Conservation (phyloP, 805 yeast species). For the Suhomyces pyralidae region DNA sequence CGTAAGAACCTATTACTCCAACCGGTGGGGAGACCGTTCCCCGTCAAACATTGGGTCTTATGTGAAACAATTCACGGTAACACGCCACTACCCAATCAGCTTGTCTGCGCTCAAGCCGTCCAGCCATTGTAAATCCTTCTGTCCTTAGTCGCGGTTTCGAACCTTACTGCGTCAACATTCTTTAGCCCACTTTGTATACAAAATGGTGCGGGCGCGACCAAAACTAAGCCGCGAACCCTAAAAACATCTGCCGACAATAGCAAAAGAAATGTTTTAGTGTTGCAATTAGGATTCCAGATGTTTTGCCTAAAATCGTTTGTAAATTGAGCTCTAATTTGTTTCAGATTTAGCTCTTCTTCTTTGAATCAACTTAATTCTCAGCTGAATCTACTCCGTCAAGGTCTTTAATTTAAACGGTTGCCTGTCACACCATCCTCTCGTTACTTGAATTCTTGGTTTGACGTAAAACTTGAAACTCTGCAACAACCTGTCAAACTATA, state of each 20-base stretch:
- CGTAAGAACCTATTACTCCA: background rate
- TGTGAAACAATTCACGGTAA: background rate
- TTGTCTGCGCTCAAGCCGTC: background rate
- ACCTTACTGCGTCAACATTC: background rate
- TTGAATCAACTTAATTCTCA: background rate
- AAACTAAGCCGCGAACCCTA: background rate
- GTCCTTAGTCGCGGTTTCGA: background rate
- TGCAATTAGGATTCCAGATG: background rate
- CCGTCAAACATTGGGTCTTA: background rate
- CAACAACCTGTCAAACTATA: background rate
- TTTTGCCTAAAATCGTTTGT: background rate
- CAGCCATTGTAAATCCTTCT: background rate
- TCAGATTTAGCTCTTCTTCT: background rate
- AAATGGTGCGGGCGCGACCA: background rate
- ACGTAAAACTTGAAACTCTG: background rate
- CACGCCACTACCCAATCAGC: background rate
- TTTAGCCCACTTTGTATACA: background rate
- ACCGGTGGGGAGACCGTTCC: background rate
- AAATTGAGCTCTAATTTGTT: background rate
- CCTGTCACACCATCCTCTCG: background rate
- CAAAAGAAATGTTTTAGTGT: background rate
- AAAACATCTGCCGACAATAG: background rate
- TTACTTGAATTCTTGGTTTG: background rate
- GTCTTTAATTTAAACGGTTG: background rate
- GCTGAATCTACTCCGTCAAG: background rate